Conservation (phyloP, 768 basidiomycete genomes). For the Hemileccinum rubropunctum region DNA sequence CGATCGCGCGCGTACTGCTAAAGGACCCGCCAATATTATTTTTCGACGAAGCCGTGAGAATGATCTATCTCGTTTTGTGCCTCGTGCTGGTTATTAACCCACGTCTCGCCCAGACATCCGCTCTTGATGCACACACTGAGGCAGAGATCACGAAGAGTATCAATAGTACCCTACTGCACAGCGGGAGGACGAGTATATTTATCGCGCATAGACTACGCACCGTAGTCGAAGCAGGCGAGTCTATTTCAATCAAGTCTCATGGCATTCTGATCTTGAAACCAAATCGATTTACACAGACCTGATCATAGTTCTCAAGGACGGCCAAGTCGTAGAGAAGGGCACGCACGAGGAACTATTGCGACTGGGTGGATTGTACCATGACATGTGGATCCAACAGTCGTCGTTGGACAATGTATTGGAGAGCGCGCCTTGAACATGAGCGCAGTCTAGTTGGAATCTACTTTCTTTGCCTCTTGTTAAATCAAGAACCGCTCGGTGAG, state of each 20-base stretch:
- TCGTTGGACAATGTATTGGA: slow-evolving; percentile 33
- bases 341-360: slow-evolving; percentile 86
- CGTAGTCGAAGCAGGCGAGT: slow-evolving; percentile 82
- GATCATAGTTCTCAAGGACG: slow-evolving; percentile 93
- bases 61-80: neutral
- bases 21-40: slow-evolving; percentile 96
- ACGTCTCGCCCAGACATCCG: slow-evolving; percentile 68
- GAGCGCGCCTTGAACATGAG: neutral
- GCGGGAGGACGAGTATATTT: slow-evolving; percentile 89
- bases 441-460: neutral
- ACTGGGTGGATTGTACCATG: slow-evolving; percentile 65
- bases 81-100: slow-evolving; percentile 2
- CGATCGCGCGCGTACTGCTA: slow-evolving; percentile 87
- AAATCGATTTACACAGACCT: slow-evolving; percentile 51
- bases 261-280: neutral
- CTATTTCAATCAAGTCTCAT: neutral
- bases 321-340: slow-evolving; percentile 87
- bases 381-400: slow-evolving; percentile 82
- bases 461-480: neutral
- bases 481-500: neutral
- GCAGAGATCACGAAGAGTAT: slow-evolving; percentile 94
- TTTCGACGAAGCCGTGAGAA: slow-evolving; percentile 94
- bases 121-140: slow-evolving; percentile 93
- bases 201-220: slow-evolving; percentile 93
- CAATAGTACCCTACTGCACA: slow-evolving; percentile 71